Conservation (phyloP, 2,329 filamentous ascomycete genomes). For the Tolypocladium album region DNA sequence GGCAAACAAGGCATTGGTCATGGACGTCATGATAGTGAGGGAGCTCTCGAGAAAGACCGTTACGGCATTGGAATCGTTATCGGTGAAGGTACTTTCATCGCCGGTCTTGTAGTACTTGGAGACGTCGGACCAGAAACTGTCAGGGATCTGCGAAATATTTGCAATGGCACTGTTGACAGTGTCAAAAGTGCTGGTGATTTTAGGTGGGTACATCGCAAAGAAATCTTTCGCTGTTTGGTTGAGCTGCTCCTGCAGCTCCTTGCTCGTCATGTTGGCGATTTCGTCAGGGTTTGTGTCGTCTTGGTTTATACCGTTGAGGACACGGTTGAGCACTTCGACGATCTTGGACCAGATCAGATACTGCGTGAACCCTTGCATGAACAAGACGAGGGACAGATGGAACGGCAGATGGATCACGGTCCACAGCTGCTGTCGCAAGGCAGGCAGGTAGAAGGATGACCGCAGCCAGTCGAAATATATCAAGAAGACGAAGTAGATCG, state of each 20-base stretch:
- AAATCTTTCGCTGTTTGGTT: conserved; percentile 8
- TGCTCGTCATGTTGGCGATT: conserved; percentile 10
- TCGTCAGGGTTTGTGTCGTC: conserved; percentile 1
- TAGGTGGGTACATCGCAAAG: conserved; percentile 16
- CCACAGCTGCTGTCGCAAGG: conserved; percentile 49
- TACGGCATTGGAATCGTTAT: not conserved
- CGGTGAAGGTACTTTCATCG: conserved; percentile 1
- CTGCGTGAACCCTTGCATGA: conserved; percentile 53
- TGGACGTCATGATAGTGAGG: conserved; percentile 7
- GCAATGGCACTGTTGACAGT: conserved; percentile 12
- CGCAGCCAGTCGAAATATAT: conserved; percentile 53
- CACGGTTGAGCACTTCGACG: conserved; percentile 15
- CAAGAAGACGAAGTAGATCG: conserved; percentile 35
- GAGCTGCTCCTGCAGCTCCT: conserved; percentile 7
- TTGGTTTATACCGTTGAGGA: conserved; percentile 7
- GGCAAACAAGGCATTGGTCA: conserved; percentile 18
- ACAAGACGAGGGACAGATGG: conserved; percentile 50
- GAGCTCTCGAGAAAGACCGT: conserved; percentile 4
- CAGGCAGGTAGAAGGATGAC: conserved; percentile 41
- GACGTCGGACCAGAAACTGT: conserved; percentile 15
- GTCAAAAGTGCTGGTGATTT: conserved; percentile 8
- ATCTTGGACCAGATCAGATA: conserved; percentile 37
- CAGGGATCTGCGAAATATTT: conserved; percentile 16
- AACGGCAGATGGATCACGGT: conserved; percentile 49
- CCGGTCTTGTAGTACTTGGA: conserved; percentile 3